Evolutionary conservation across 805 yeast species (phyloP).

Genomic region (Pichia cabralensis): DNA sequence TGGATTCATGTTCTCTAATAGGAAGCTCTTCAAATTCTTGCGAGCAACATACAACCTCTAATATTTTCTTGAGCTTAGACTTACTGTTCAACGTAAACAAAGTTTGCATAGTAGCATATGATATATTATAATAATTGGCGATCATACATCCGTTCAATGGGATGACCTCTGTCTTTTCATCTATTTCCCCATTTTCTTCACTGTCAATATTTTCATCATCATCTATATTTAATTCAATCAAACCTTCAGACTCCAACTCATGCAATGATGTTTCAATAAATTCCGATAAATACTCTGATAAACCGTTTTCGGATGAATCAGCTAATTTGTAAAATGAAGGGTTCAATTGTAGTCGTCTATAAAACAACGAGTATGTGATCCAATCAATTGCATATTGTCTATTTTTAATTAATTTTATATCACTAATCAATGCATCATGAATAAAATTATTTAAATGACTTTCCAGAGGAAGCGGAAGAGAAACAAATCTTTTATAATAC

Average conservation of each 20-base stretch:
- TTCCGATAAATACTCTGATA: constrained; percentile 79
- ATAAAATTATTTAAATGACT: constrained; percentile 51
- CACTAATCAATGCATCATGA: constrained; percentile 63
- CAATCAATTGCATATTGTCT: constrained; percentile 88
- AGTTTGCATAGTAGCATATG: constrained; percentile 57
- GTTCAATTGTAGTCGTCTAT: constrained; percentile 67
- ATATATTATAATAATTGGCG: constrained; percentile 60
- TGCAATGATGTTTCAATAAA: constrained; percentile 60
- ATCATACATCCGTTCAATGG: constrained; percentile 69
- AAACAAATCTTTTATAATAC: constrained; percentile 63
- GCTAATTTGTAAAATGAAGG: constrained; percentile 84
- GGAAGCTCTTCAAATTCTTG: constrained; percentile 61
- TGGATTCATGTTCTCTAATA: constrained; percentile 51
- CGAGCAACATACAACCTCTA: constrained; percentile 59
- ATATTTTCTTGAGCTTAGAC: constrained; percentile 48
- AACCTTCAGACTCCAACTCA: constrained; percentile 49
- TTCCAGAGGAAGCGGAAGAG: constrained; percentile 75
- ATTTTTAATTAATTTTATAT: constrained; percentile 53
- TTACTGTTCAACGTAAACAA: constrained; percentile 43
- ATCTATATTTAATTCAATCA: constrained; percentile 48
- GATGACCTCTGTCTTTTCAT: constrained; percentile 32
- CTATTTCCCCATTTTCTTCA: constrained; percentile 26
- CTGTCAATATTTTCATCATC: constrained; percentile 19
- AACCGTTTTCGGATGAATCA: constrained; percentile 51
- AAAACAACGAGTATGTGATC: constrained; percentile 77